These are phyloP conservation scores for Peterozyma toletana DNA, from an alignment of 805 yeast species.

Conservation along the genomic window DNA sequence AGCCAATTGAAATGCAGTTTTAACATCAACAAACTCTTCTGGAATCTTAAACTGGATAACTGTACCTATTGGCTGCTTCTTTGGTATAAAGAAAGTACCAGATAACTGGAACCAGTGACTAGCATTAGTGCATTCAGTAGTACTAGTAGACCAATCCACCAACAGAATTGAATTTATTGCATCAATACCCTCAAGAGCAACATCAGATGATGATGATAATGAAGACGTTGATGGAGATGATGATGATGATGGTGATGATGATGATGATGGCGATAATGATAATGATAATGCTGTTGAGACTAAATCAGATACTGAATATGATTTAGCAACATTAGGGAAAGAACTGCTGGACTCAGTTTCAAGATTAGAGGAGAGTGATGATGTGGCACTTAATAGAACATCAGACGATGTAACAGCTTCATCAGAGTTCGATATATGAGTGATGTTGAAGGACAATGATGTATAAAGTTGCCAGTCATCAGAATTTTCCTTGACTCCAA, in stretches of 20 bases:
- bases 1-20: not conserved
- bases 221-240: not conserved
- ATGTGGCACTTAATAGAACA: too few species aligned
- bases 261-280: not conserved
- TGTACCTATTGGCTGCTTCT: not conserved
- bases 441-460: slow-evolving; percentile 4
- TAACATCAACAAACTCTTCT: slow-evolving; percentile 2
- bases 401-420: not conserved
- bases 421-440: not conserved
- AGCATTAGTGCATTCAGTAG: not conserved
- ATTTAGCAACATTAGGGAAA: too few species aligned
- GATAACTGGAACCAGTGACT: slow-evolving; percentile 1
- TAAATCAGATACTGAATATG: too few species aligned
- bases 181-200: not conserved
- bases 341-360: too few species aligned
- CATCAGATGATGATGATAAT: not conserved
- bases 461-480: slow-evolving; percentile 10
- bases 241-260: not conserved
- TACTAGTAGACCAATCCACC: not conserved
- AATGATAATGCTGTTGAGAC: too few species aligned
- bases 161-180: not conserved
- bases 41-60: not conserved
- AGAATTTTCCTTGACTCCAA: slow-evolving; percentile 6
- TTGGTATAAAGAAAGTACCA: not conserved
- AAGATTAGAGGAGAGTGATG: too few species aligned